These are phyloP conservation scores for Favolaschia claudopus DNA, from an alignment of 768 basidiomycete genomes.

Conservation along the genomic window DNA sequence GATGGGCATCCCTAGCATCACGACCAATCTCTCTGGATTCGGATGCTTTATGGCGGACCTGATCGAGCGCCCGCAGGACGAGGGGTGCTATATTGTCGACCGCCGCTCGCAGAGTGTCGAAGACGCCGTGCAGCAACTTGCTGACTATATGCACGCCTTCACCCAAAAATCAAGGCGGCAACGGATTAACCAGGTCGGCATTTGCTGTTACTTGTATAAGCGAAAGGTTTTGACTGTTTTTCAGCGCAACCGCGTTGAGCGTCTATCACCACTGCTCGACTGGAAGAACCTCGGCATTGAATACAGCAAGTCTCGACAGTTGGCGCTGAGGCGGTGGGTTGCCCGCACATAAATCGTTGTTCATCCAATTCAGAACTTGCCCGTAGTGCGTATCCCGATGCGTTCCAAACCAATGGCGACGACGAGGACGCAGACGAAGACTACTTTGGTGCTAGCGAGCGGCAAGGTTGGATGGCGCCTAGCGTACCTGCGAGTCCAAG, in stretches of 20 bases:
- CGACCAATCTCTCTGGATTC: slow-evolving; percentile 97
- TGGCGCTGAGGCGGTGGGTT: slow-evolving; percentile 89
- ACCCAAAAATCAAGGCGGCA: slow-evolving; percentile 89
- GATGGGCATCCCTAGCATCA: slow-evolving; percentile 99
- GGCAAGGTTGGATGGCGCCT: slow-evolving; percentile 65
- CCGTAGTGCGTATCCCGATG: slow-evolving; percentile 96
- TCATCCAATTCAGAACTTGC: too few species aligned
- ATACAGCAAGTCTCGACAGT: slow-evolving; percentile 93
- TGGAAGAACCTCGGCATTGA: slow-evolving; percentile 99
- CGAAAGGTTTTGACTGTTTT: neutral
- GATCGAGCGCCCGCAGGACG: slow-evolving; percentile 92
- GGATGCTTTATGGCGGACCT: slow-evolving; percentile 99
- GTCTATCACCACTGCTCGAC: slow-evolving; percentile 90
- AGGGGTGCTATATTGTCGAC: slow-evolving; percentile 97
- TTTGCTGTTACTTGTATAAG: too few species aligned
- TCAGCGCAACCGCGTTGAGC: slow-evolving; percentile 94
- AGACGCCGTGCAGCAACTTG: slow-evolving; percentile 87
- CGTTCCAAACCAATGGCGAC: slow-evolving; percentile 74
- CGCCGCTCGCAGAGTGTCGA: slow-evolving; percentile 89
- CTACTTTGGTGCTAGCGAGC: slow-evolving; percentile 66
- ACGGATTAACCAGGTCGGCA: slow-evolving; percentile 78
- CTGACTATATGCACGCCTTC: slow-evolving; percentile 79
- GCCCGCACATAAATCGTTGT: too few species aligned
- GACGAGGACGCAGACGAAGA: slow-evolving; percentile 51
- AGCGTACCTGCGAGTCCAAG: slow-evolving; percentile 91